Evolutionary conservation across 108 stramenopile genomes (phyloP), one percentile per base, ranked within the genome.

Genomic region (Tribonema minus): DNA sequence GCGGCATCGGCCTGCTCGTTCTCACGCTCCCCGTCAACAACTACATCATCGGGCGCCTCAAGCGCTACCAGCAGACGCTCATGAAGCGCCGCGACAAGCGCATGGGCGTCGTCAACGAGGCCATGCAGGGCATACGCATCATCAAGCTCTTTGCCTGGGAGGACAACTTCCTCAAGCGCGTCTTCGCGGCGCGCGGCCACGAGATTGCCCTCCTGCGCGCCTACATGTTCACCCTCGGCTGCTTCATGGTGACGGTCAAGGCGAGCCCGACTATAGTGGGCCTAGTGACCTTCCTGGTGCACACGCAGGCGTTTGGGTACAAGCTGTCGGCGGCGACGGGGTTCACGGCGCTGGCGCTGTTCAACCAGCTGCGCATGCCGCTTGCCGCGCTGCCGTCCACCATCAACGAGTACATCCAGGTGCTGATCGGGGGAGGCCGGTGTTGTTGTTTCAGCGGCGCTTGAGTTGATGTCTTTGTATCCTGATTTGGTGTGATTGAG

Each of bases 281-380:
- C 60, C 60, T 70, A 3, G 58, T 70, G 1, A 79, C 68, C 23
- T 79, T 79, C 60, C 40, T 79, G 41, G 36, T 79, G 33, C 77
- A 79, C 61, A 79, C 77, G 20, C 46, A 64, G 68, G 62, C 37
- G 33, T 70, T 80, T 28, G 79, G 79, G 7, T 65, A 80, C 41
- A 38, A 31, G 0, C 70, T 80, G 27, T 61, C 89, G 46, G 91
- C 91, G 0, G 90, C 91, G 3, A 68, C 68, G 30, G 91, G 91
- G 7, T 82, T 93, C 58, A 92, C 92, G 0, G 88, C 96, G 2
- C 76, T 99, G 27, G 89, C 95, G 0, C 84, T 98, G 26, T 96
- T 99, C 78, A 92, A 95, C 62, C 85, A 95, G 26, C 89, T 96
- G 62, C 86, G 96, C 61, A 90, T 96, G 89, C 98, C 98, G 2